Evolutionary conservation across 1,139 yeast species (phyloP), one percentile per base, ranked within the genome.

Genomic region (Geotrichum siamense): DNA sequence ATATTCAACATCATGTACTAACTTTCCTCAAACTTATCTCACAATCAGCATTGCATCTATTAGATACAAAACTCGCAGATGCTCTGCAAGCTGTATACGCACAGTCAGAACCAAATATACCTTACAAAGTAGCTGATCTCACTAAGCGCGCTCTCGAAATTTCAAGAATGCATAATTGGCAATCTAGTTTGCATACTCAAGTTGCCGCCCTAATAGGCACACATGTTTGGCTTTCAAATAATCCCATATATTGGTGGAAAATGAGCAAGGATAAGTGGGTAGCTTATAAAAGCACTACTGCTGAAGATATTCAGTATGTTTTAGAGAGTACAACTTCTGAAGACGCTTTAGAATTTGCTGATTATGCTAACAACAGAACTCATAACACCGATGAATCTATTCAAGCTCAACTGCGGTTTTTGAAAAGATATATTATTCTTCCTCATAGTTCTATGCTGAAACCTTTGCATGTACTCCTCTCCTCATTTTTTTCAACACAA

Each of bases 391-490:
- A 32, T 41, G 19, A 40, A 36, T 3, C 34, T 19, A 32, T 20
- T 19, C 32, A 36, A 5, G 42, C 45, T n/a, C 30, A 29, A n/a
- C 19, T 44, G 9, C 44, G 41, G 2, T 49, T 55, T 38, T 41
- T 55, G 8, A 45, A 43, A 19, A 48, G 53, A 21, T 55, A 55
- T 37, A 46, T 51, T 28, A 46, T 53, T 12, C 48, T 49, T 27
- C 59, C 60, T 1, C 58, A 55, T 33, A 39, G 44, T 2, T 41
- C 53, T 30, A 43, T 48, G n/a, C 50, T 52, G 3, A 44, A 43
- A 8, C 44, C 50, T n/a, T 47, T 55, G 5, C 41, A 48, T 25
- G 43, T 51, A 10, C 31, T 43, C 10, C 25, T 43, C 17, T 15
- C 42, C 2, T 26, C 29, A 2, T 40, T 41, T 5, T 39, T 39